Evolutionary conservation across 306 rosid species (phyloP).

Genomic region (Medicago arabica): DNA sequence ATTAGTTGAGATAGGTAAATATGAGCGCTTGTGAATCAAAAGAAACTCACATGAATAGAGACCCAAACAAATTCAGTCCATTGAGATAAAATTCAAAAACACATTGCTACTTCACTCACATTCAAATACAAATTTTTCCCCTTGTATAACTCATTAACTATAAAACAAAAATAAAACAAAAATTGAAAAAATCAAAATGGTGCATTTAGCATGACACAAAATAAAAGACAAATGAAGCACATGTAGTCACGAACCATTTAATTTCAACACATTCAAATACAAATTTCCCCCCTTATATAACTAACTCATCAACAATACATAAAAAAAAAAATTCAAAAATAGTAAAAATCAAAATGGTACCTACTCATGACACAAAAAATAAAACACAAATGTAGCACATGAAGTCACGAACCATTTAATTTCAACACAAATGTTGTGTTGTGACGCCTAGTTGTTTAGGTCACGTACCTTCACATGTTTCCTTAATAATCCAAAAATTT

Average conservation of each 20-base stretch:
- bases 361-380: constrained; percentile 30
- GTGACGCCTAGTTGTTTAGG: constrained; percentile 47
- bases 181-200: neutral
- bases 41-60: neutral
- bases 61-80: neutral
- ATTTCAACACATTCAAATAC: neutral
- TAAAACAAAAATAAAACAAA: neutral
- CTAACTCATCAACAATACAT: neutral
- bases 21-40: neutral
- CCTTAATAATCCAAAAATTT: constrained; percentile 59
- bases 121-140: neutral
- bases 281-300: neutral
- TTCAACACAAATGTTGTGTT: constrained; percentile 42
- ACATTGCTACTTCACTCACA: neutral
- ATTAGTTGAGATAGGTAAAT: neutral
- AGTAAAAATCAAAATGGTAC: constrained; percentile 17
- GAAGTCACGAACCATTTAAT: constrained; percentile 56
- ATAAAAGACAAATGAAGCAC: no score
- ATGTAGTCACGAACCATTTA: no score
- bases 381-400: constrained; percentile 37
- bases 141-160: neutral
- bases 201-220: no score
- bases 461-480: constrained; percentile 71
- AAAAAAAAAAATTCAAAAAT: neutral
- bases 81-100: neutral